Evolutionary conservation across 1,284 basidiomycete genomes (phyloP).

Genomic region (Cerioporus squamosus): DNA sequence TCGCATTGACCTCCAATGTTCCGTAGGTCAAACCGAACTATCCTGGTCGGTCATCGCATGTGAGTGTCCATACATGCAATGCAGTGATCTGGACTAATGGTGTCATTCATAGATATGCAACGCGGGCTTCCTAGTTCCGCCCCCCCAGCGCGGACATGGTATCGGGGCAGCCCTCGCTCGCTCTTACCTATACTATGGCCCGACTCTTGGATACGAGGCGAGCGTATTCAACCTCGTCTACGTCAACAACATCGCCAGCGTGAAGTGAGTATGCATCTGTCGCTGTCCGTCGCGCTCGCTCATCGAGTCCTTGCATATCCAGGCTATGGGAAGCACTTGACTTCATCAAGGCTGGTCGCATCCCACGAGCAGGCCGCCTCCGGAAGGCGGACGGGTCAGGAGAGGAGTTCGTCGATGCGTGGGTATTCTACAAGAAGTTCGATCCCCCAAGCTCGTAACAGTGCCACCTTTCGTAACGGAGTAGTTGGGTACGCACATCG

Average conservation of each 20-base stretch:
- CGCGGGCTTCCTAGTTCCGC: constrained; percentile 87
- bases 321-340: constrained; percentile 88
- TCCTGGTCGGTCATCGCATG: constrained; percentile 91
- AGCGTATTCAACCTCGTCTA: constrained; percentile 97
- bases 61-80: constrained; percentile 44
- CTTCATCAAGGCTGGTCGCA: constrained; percentile 82
- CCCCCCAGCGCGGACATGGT: constrained; percentile 66
- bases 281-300: not conserved
- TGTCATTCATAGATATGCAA: constrained; percentile 73
- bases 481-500: no score
- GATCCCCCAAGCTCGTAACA: constrained; percentile 19
- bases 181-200: constrained; percentile 85
- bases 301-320: constrained; percentile 19
- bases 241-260: constrained; percentile 76
- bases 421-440: constrained; percentile 86
- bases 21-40: constrained; percentile 86
- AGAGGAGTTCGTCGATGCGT: constrained; percentile 90
- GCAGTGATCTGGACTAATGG: not conserved
- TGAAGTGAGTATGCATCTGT: constrained; percentile 46
- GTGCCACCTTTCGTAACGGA: no score
- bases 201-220: constrained; percentile 79
- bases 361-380: constrained; percentile 86
- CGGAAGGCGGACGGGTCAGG: constrained; percentile 64
- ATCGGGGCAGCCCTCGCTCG: constrained; percentile 78
- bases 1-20: not conserved